Evolutionary conservation across 805 yeast genomes (phyloP).

Genomic region (Ogataea neopini): DNA sequence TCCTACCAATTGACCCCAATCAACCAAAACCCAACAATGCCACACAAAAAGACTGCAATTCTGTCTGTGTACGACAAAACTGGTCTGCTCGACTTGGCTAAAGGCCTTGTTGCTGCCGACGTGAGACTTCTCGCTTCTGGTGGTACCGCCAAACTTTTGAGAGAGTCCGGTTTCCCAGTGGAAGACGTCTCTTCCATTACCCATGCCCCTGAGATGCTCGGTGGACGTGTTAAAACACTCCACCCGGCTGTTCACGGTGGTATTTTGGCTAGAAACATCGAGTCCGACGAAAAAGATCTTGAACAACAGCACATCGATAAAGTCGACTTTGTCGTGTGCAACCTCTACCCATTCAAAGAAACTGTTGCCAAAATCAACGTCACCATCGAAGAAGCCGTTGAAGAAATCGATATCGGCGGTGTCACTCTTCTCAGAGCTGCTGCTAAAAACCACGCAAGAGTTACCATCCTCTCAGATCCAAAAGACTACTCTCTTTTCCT

Average conservation of each 20-base stretch:
- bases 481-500: conserved; percentile 86
- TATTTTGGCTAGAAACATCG: conserved; percentile 91
- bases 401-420: conserved; percentile 98
- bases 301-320: conserved; percentile 88
- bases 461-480: conserved; percentile 94
- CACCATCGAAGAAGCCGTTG: conserved; percentile 96
- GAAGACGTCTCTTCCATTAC: conserved; percentile 94
- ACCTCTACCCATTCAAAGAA: conserved; percentile 97
- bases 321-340: conserved; percentile 96
- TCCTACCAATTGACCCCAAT: not conserved
- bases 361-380: conserved; percentile 95
- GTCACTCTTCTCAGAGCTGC: conserved; percentile 97
- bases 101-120: conserved; percentile 84
- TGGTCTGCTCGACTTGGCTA: conserved; percentile 92
- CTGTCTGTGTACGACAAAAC: conserved; percentile 97
- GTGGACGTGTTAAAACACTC: conserved; percentile 96
- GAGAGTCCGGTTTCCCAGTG: conserved; percentile 98
- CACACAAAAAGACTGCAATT: conserved; percentile 80
- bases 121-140: conserved; percentile 96
- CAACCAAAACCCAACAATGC: conserved; percentile 9
- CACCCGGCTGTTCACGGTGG: conserved; percentile 99
- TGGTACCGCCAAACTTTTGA: conserved; percentile 90
- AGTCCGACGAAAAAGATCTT: conserved; percentile 86
- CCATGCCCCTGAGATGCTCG: conserved; percentile 98
- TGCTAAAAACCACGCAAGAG: conserved; percentile 97